Evolutionary conservation across 305 asterid species (phyloP).

Genomic region (Caryopteris hybrid): DNA sequence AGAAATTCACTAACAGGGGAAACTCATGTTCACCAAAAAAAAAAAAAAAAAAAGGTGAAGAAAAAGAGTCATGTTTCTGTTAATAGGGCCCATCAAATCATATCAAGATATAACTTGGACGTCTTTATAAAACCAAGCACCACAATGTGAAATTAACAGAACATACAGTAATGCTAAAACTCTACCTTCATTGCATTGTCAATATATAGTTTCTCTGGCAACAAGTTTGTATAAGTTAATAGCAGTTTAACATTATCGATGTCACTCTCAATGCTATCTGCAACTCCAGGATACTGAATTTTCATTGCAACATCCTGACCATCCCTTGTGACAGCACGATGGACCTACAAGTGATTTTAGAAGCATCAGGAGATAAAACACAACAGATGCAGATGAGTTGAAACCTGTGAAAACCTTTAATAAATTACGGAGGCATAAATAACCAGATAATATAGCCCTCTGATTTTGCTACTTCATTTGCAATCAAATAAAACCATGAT

Average conservation of each 20-base stretch:
- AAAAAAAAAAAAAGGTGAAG: too few relatives aligned
- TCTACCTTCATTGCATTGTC: slow-evolving; percentile 95
- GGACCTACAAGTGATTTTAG: slow-evolving; percentile 55
- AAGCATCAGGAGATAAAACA: slow-evolving; percentile 16
- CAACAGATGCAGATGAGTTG: slow-evolving; percentile 12
- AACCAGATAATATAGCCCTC: not conserved
- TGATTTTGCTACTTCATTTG: not conserved
- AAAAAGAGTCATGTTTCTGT: too few relatives aligned
- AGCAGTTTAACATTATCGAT: slow-evolving; percentile 85
- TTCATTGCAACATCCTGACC: slow-evolving; percentile 87
- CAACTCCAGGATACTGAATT: slow-evolving; percentile 99
- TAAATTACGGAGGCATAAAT: slow-evolving; percentile 1
- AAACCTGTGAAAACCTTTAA: slow-evolving; percentile 10
- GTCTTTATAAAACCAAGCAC: slow-evolving; percentile 3
- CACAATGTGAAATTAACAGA: slow-evolving; percentile 5
- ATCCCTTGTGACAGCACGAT: slow-evolving; percentile 76
- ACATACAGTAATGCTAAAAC: slow-evolving; percentile 2
- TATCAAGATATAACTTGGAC: not conserved
- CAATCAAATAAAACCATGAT: not conserved
- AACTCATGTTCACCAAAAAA: not conserved
- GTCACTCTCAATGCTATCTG: slow-evolving; percentile 97
- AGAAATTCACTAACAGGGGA: not conserved
- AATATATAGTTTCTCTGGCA: slow-evolving; percentile 74
- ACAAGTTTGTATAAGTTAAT: slow-evolving; percentile 67
- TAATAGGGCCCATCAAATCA: not conserved